A percentile compares a stretch with the other conserved stretches of the same genome.
phyloP scores from a whole-genome alignment of 2,329 filamentous ascomycete species.

The Diaporthe humulicola region DNA sequence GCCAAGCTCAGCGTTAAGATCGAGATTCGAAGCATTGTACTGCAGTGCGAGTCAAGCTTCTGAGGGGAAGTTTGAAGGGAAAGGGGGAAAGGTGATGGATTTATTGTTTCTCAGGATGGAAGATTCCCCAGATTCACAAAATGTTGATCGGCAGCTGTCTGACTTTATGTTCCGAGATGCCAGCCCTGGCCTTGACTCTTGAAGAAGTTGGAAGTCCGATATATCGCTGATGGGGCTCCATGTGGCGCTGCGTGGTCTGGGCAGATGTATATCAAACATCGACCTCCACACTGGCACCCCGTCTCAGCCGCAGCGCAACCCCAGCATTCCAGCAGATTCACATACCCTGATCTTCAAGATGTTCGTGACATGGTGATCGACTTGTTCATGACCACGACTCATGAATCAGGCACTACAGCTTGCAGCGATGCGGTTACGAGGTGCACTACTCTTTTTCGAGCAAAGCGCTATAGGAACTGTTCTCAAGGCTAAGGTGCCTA shows the following conservation, averaged over 20 bases:
- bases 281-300: not conserved
- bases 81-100: not conserved
- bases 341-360: not conserved
- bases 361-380: not conserved
- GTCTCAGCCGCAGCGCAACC: not conserved
- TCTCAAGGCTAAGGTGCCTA: not conserved
- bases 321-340: not conserved
- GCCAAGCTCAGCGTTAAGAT: slow-evolving; percentile 5
- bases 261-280: slow-evolving; percentile 16
- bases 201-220: slow-evolving; percentile 3
- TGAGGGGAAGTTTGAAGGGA: not conserved
- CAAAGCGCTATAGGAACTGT: not conserved
- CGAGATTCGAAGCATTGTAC: not conserved
- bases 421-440: not conserved
- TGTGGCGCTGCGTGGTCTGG: not conserved
- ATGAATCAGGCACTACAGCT: not conserved
- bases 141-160: not conserved
- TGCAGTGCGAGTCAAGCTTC: not conserved
- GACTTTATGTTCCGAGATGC: slow-evolving; percentile 6
- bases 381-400: slow-evolving; percentile 6
- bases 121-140: not conserved
- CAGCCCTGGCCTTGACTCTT: not conserved
- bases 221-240: not conserved
- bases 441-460: not conserved
- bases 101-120: not conserved